Percentiles rank a stretch among this genome's conserved stretches.
Evolutionary conservation across 129 eudicot species (phyloP).

Genomic region (Chrysanthemum lavandulifolium): DNA sequence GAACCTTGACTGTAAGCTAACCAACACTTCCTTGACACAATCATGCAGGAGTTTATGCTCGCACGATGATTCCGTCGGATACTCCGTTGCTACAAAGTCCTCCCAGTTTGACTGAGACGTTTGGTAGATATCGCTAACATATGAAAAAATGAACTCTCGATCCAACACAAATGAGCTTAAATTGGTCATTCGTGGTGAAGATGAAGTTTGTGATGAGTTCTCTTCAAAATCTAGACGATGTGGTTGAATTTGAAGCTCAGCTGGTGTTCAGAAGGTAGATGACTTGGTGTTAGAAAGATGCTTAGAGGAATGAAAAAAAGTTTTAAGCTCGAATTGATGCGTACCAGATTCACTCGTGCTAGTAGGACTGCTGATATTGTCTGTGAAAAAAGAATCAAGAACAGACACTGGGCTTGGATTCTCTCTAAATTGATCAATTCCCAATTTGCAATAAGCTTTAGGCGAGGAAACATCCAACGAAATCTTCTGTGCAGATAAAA

Average conservation of each 20-base stretch:
- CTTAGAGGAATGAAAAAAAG: not conserved
- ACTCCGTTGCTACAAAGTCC: slow-evolving; percentile 28
- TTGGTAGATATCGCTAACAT: slow-evolving; percentile 37
- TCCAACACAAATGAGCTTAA: slow-evolving; percentile 29
- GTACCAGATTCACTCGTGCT: slow-evolving; percentile 47
- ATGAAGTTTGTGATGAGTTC: slow-evolving; percentile 21
- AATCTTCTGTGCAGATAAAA: slow-evolving; percentile 36
- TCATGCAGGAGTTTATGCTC: slow-evolving; percentile 51
- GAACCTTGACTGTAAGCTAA: slow-evolving; percentile 29
- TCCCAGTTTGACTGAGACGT: slow-evolving; percentile 45
- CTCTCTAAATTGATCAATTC: slow-evolving; percentile 43
- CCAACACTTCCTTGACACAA: slow-evolving; percentile 51
- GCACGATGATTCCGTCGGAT: slow-evolving; percentile 22
- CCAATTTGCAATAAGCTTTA: slow-evolving; percentile 26
- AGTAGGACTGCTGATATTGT: slow-evolving; percentile 47
- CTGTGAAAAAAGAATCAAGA: slow-evolving; percentile 53
- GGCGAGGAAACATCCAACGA: slow-evolving; percentile 36
- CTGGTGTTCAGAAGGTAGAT: slow-evolving; percentile 25
- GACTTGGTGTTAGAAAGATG: slow-evolving; percentile 7
- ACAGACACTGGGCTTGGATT: slow-evolving; percentile 73
- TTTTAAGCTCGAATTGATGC: not conserved
- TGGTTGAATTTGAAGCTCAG: slow-evolving; percentile 39
- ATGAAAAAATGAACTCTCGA: slow-evolving; percentile 30
- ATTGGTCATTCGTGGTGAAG: slow-evolving; percentile 24
- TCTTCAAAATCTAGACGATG: slow-evolving; percentile 51